Evolutionary conservation across 148 eudicot genomes (phyloP).

Genomic region (Rhododendron henanense): DNA sequence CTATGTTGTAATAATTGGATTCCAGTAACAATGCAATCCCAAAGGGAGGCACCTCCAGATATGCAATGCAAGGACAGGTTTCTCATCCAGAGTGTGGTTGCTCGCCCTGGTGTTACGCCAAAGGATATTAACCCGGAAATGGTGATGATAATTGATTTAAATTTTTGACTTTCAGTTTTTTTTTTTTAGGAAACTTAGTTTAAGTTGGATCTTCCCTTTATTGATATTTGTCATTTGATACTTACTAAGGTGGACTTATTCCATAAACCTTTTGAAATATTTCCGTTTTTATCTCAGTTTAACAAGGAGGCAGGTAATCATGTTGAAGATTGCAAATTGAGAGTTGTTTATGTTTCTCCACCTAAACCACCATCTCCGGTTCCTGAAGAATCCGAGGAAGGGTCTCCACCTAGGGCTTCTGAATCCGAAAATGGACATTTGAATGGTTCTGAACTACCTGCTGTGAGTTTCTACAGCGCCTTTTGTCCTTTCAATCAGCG

Average conservation of each 20-base stretch:
- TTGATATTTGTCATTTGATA: background rate
- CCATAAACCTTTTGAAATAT: background rate
- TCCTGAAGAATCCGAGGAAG: slow-evolving; percentile 81
- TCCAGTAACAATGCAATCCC: slow-evolving; percentile 93
- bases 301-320: slow-evolving; percentile 69
- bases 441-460: slow-evolving; percentile 30
- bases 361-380: slow-evolving; percentile 66
- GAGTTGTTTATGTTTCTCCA: slow-evolving; percentile 73
- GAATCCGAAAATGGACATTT: slow-evolving; percentile 58
- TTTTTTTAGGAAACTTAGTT: background rate
- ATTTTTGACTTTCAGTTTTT: background rate
- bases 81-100: slow-evolving; percentile 68
- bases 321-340: slow-evolving; percentile 79
- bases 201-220: background rate
- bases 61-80: slow-evolving; percentile 91
- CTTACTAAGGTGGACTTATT: background rate
- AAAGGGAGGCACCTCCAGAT: slow-evolving; percentile 71
- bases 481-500: background rate
- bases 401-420: slow-evolving; percentile 69
- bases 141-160: slow-evolving; percentile 32
- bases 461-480: slow-evolving; percentile 39
- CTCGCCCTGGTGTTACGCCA: slow-evolving; percentile 43
- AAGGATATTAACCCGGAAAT: slow-evolving; percentile 79
- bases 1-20: background rate
- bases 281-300: slow-evolving; percentile 35